phyloP scores from a whole-genome alignment of 2,329 filamentous ascomycete species.

The Blastomyces emzantsi region DNA sequence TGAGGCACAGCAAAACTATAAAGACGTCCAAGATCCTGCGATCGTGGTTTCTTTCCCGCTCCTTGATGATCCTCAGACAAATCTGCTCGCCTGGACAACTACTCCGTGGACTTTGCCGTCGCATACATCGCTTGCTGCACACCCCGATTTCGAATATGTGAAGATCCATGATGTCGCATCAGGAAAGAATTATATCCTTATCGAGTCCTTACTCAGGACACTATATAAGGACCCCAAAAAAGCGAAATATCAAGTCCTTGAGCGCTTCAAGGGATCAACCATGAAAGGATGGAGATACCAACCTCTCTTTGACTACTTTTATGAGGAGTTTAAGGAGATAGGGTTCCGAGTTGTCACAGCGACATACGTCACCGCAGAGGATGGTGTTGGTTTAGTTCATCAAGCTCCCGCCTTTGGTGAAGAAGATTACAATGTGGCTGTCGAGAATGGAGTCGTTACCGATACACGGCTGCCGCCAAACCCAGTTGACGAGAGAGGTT shows the following conservation, averaged over 20 bases:
- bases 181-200: conserved; percentile 73
- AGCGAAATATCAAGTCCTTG: conserved; percentile 76
- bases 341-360: conserved; percentile 77
- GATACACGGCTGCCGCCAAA: conserved; percentile 75
- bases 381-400: conserved; percentile 89
- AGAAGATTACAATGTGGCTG: conserved; percentile 82
- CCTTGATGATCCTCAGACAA: conserved; percentile 63
- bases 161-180: conserved; percentile 77
- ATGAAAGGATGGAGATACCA: conserved; percentile 86
- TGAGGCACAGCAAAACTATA: conserved; percentile 90
- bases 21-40: conserved; percentile 83
- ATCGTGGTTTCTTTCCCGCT: conserved; percentile 84
- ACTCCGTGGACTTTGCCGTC: conserved; percentile 82
- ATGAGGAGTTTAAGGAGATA: conserved; percentile 75
- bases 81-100: conserved; percentile 79
- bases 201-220: conserved; percentile 70
- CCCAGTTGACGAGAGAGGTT: conserved; percentile 75
- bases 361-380: conserved; percentile 77
- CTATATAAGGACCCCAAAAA: conserved; percentile 95
- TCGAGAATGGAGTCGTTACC: conserved; percentile 66
- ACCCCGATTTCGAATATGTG: conserved; percentile 78
- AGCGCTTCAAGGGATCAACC: conserved; percentile 70
- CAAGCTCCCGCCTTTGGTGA: conserved; percentile 91
- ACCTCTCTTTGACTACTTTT: conserved; percentile 83
- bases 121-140: conserved; percentile 65